Percentiles rank a stretch among this genome's conserved stretches.
Evolutionary conservation across 306 rosid species (phyloP).

Genomic region (Styphnolobium japonicum): DNA sequence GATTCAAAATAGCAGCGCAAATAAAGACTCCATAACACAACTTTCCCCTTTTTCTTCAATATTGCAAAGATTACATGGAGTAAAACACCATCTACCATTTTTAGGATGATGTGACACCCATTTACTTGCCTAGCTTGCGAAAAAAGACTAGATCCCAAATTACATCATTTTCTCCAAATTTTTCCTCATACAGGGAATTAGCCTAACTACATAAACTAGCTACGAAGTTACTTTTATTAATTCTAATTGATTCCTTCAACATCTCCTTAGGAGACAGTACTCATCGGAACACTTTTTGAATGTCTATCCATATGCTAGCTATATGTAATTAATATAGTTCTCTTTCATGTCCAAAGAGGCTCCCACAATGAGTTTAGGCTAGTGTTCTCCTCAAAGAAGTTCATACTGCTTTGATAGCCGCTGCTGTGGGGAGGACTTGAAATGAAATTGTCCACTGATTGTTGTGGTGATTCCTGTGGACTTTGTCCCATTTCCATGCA

Average conservation of each 20-base stretch:
- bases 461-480: slow-evolving; percentile 50
- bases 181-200: slow-evolving; percentile 12
- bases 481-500: slow-evolving; percentile 75
- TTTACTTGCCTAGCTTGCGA: slow-evolving; percentile 21
- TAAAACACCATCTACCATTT: slow-evolving; percentile 1
- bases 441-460: slow-evolving; percentile 46
- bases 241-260: slow-evolving; percentile 24
- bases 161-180: neutral
- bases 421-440: slow-evolving; percentile 14
- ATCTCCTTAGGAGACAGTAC: slow-evolving; percentile 77
- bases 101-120: neutral
- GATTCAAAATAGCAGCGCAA: slow-evolving; percentile 23
- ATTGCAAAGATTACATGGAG: slow-evolving; percentile 29
- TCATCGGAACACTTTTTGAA: slow-evolving; percentile 14
- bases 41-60: neutral
- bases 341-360: slow-evolving; percentile 73
- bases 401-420: slow-evolving; percentile 37
- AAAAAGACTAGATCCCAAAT: slow-evolving; percentile 22
- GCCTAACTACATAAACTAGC: slow-evolving; percentile 14
- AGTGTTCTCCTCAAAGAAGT: slow-evolving; percentile 51
- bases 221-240: slow-evolving; percentile 24
- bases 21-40: slow-evolving; percentile 3
- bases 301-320: neutral
- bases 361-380: slow-evolving; percentile 55
- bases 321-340: neutral